A percentile compares a stretch with the other conserved stretches of the same genome.
These are phyloP conservation scores for Candida neerlandica DNA, from an alignment of 1,139 yeast genomes.

Conservation along the genomic window DNA sequence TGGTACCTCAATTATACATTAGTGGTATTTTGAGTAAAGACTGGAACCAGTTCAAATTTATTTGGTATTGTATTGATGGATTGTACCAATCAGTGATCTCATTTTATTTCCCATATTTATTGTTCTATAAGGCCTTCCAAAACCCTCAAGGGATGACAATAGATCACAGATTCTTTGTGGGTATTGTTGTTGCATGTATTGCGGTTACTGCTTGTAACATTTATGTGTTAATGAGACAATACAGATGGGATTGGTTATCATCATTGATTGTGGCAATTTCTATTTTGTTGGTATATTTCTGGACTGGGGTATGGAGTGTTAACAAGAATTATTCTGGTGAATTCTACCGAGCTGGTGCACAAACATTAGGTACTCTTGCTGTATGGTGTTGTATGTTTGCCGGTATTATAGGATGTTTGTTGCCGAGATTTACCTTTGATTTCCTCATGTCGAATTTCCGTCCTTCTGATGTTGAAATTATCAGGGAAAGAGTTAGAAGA, in stretches of 20 bases:
- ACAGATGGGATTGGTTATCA: constrained; percentile 65
- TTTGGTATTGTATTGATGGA: constrained; percentile 62
- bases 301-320: constrained; percentile 66
- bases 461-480: constrained; percentile 58
- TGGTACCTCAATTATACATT: constrained; percentile 62
- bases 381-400: constrained; percentile 56
- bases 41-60: constrained; percentile 55
- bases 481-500: constrained; percentile 49
- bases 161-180: constrained; percentile 64
- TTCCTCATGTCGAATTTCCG: constrained; percentile 46
- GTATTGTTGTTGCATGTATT: constrained; percentile 50
- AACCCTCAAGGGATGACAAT: constrained; percentile 51
- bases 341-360: constrained; percentile 59
- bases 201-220: constrained; percentile 56
- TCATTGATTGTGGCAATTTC: constrained; percentile 51
- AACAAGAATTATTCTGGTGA: constrained; percentile 40
- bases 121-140: constrained; percentile 48
- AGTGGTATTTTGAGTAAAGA: constrained; percentile 55
- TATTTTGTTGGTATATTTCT: constrained; percentile 54
- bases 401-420: constrained; percentile 47
- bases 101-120: constrained; percentile 57
- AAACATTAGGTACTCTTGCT: constrained; percentile 52
- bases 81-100: constrained; percentile 58
- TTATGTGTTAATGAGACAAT: constrained; percentile 56
- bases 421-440: constrained; percentile 57